Evolutionary conservation across 2,329 filamentous ascomycete species (phyloP).

Genomic region (Microsporum ferrugineum): DNA sequence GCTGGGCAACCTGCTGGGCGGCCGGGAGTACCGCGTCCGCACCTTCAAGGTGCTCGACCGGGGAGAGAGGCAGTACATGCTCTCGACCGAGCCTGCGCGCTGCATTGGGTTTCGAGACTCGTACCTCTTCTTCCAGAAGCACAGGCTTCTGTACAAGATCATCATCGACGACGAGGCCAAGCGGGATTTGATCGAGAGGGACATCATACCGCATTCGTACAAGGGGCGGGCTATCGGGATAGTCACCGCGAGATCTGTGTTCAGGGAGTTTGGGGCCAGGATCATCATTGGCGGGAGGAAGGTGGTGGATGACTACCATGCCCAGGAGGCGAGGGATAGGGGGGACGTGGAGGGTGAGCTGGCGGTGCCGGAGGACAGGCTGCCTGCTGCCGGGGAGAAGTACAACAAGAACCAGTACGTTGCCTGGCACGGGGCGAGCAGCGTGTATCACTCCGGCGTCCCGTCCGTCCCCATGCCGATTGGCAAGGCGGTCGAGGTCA

Average conservation of each 20-base stretch:
- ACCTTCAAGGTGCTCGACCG: conserved; percentile 84
- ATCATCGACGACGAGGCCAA: conserved; percentile 98
- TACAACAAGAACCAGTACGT: conserved; percentile 99
- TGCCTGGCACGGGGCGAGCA: conserved; percentile 93
- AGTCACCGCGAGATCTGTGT: conserved; percentile 90
- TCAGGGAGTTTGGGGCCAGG: conserved; percentile 86
- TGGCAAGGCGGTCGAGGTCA: conserved; percentile 63
- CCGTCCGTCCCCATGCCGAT: conserved; percentile 64
- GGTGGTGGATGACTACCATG: conserved; percentile 82
- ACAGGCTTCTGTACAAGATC: conserved; percentile 92
- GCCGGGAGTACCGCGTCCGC: conserved; percentile 84
- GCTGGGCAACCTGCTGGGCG: conserved; percentile 67
- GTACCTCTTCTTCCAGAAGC: conserved; percentile 98
- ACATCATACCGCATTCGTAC: conserved; percentile 95
- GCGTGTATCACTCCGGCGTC: conserved; percentile 77
- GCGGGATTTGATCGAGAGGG: conserved; percentile 84
- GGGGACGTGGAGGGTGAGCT: conserved; percentile 79
- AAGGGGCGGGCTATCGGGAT: conserved; percentile 96
- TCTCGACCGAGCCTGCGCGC: conserved; percentile 92
- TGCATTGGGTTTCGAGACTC: conserved; percentile 96
- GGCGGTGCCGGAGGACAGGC: conserved; percentile 76
- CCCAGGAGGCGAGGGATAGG: conserved; percentile 58
- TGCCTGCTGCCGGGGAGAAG: conserved; percentile 62
- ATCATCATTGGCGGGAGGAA: conserved; percentile 86
- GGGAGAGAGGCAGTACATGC: conserved; percentile 84